These are phyloP conservation scores for Neofusicoccum laricinum DNA, from an alignment of 2,329 filamentous ascomycete species.

Conservation along the genomic window DNA sequence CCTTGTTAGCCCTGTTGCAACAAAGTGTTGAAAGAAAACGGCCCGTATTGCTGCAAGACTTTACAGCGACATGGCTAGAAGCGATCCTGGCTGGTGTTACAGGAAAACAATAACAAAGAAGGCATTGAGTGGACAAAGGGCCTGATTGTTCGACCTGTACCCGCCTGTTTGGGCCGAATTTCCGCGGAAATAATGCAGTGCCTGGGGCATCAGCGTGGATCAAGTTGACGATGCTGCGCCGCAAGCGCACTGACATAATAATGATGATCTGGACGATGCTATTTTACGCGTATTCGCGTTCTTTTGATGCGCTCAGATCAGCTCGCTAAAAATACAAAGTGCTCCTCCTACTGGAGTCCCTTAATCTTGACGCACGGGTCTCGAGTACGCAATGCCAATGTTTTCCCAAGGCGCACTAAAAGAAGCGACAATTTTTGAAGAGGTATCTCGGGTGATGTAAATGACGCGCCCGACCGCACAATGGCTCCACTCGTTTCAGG, in stretches of 20 bases:
- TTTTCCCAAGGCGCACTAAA: not conserved
- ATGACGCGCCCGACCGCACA: not conserved
- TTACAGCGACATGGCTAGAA: too few species aligned
- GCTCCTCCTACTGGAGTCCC: not conserved
- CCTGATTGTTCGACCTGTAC: too few species aligned
- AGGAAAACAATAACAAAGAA: too few species aligned
- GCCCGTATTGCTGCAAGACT: too few species aligned
- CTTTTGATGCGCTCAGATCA: not conserved
- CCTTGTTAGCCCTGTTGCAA: too few species aligned
- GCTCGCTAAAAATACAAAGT: not conserved
- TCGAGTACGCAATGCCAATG: conserved; percentile 6
- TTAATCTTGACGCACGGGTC: conserved; percentile 9
- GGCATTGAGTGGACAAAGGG: too few species aligned
- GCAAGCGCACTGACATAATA: not conserved
- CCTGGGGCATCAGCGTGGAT: not conserved
- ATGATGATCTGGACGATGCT: not conserved
- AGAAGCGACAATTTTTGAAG: not conserved
- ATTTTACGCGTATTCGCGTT: not conserved
- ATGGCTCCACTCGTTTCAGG: not conserved
- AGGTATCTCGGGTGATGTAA: conserved; percentile 2
- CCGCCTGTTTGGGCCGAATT: too few species aligned
- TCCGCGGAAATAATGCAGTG: too few species aligned
- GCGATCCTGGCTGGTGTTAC: too few species aligned
- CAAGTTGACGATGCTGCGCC: not conserved
- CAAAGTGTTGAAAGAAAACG: too few species aligned